Evolutionary conservation across 495 filamentous ascomycete genomes (phyloP), one percentile per base, ranked within the genome.

Genomic region (Penicillium tannophilum): DNA sequence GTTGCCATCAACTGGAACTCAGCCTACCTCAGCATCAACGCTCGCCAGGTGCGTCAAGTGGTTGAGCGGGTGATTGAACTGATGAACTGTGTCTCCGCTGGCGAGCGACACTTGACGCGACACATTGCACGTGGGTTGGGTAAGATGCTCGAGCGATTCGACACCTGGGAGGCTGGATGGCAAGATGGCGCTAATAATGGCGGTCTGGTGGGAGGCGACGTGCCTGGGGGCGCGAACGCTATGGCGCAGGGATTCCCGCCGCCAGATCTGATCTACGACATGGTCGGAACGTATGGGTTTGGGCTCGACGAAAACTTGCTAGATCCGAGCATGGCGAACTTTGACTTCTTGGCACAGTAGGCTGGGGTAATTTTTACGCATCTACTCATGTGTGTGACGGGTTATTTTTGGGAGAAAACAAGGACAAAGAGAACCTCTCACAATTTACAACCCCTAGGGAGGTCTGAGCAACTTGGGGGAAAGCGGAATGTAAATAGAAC

Each of bases 1-100:
- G 79, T 84, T 23, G 81, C 81, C 14, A 77, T 79, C 16, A 81
- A 79, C 49, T 83, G 80, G 80, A 80, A 80, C 58, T 81, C 74
- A 46, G 77, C 72, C 50, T 82, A 77, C 51, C 67, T 81, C 19
- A 69, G 72, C 62, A 69, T 78, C 53, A 69, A 75, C 47, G 65
- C 74, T 17, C 62, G 76, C 16, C 69, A 81, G 56, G 78, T 81
- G 28, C 81, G 80, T 42, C 64, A 68, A 16, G 63, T 81, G 5
- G 80, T 83, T 16, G 76, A 78, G 55, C 72, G 73, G 11, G 77
- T 82, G 12, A 82, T 83, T 42, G 72, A 78, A 44, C 63, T 83
- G 56, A 68, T 83, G 66, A 82, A 79, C 51, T 81, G 80, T 54
- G 79, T 81, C 44, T 76, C 72, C 31, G 79, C 78, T 6, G 80